Evolutionary conservation across 257 asterid species (phyloP).

Genomic region (Rauvolfia tetraphylla): DNA sequence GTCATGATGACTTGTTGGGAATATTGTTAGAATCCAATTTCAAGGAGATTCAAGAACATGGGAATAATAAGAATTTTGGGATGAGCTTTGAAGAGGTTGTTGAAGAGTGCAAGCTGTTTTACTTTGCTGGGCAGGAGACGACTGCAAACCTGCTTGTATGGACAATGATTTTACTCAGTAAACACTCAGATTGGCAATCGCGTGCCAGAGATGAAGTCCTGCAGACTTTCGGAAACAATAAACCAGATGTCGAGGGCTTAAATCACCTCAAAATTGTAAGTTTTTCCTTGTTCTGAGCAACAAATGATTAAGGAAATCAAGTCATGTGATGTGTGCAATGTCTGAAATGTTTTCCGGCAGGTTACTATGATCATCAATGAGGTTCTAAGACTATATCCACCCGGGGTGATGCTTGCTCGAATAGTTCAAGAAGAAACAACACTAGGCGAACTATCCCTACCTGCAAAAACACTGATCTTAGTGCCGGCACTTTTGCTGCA

Average conservation of each 20-base stretch:
- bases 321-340: too few species aligned
- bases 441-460: constrained; percentile 20
- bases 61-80: constrained; percentile 14
- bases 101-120: constrained; percentile 24
- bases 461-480: constrained; percentile 16
- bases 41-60: constrained; percentile 2
- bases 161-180: constrained; percentile 20
- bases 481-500: constrained; percentile 21
- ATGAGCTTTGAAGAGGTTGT: constrained; percentile 17
- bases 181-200: constrained; percentile 25
- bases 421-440: constrained; percentile 13
- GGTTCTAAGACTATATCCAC: constrained; percentile 28
- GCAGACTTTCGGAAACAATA: constrained; percentile 8
- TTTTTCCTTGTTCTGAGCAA: neutral
- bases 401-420: constrained; percentile 8
- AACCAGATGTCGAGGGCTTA: constrained; percentile 15
- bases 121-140: constrained; percentile 28
- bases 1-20: constrained; percentile 1
- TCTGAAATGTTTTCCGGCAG: constrained; percentile 7
- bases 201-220: constrained; percentile 24
- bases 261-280: constrained; percentile 20
- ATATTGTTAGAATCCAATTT: constrained; percentile 4
- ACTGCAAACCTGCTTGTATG: constrained; percentile 22
- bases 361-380: constrained; percentile 30
- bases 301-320: too few species aligned